These are phyloP conservation scores for Viridothelium virens DNA, from an alignment of 495 filamentous ascomycete genomes.

Conservation along the genomic window DNA sequence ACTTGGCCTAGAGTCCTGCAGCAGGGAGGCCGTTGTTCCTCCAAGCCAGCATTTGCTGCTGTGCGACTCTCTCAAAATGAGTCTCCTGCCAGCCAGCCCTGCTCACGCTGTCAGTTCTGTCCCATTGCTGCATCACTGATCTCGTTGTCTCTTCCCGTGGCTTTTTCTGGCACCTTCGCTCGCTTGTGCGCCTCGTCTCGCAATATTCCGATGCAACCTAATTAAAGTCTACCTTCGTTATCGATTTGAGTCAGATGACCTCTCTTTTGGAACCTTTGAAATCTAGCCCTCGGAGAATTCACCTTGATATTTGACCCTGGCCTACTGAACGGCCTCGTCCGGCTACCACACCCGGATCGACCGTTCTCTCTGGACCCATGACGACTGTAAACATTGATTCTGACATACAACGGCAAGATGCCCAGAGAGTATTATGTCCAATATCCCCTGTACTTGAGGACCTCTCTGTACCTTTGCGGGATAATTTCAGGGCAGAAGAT, in stretches of 20 bases:
- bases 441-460: neutral
- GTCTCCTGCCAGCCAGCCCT: neutral
- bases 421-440: neutral
- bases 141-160: neutral
- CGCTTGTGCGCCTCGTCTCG: neutral
- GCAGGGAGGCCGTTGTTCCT: conserved; percentile 7
- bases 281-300: neutral
- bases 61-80: conserved; percentile 1
- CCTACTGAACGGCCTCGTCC: conserved; percentile 1
- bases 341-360: neutral
- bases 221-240: neutral
- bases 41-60: conserved; percentile 5
- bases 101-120: neutral
- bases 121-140: conserved; percentile 2
- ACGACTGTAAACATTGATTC: neutral
- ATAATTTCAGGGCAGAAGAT: neutral
- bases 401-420: neutral
- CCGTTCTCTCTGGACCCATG: neutral
- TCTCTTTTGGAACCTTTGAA: neutral
- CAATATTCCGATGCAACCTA: neutral
- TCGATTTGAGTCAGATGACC: conserved; percentile 1
- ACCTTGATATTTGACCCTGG: neutral
- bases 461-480: neutral
- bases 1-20: conserved; percentile 2
- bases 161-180: neutral